These are phyloP conservation scores for Fagus sylvatica DNA, from an alignment of 306 rosid species.

Conservation along the genomic window DNA sequence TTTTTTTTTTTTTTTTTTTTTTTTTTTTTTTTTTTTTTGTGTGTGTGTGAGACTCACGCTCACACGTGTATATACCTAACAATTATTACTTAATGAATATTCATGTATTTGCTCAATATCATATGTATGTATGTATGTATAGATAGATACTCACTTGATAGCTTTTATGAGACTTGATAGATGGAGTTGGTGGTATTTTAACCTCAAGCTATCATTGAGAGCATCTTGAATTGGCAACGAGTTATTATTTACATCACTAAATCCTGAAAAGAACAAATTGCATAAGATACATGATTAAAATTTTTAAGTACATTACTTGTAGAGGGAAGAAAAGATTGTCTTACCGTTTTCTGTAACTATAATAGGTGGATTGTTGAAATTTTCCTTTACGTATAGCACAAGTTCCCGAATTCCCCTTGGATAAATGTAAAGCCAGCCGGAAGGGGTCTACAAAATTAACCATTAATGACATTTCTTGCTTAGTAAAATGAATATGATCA, in stretches of 20 bases:
- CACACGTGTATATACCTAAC: too few relatives aligned
- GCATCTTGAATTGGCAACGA: slow-evolving; percentile 37
- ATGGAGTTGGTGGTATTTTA: slow-evolving; percentile 46
- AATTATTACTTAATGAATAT: too few relatives aligned
- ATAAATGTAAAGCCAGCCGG: slow-evolving; percentile 50
- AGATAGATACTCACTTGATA: slow-evolving; percentile 42
- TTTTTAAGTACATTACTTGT: neutral
- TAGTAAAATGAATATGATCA: neutral
- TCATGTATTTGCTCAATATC: too few relatives aligned
- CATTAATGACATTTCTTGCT: neutral
- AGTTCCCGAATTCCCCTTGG: slow-evolving; percentile 51
- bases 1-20: too few relatives aligned
- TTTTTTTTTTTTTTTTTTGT: too few relatives aligned
- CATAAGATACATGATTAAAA: neutral
- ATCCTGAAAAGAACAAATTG: slow-evolving; percentile 28
- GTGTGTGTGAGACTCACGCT: too few relatives aligned
- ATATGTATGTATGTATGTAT: neutral
- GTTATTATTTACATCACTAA: slow-evolving; percentile 43
- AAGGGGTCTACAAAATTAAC: slow-evolving; percentile 42
- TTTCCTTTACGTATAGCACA: slow-evolving; percentile 22
- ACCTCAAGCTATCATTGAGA: slow-evolving; percentile 45
- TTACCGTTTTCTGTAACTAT: slow-evolving; percentile 68
- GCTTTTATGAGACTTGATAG: slow-evolving; percentile 46
- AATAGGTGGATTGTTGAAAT: slow-evolving; percentile 45
- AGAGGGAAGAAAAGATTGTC: neutral